Base-by-base conservation (phyloP, 148 eudicot genomes). In the Oxyria digyna region DNA sequence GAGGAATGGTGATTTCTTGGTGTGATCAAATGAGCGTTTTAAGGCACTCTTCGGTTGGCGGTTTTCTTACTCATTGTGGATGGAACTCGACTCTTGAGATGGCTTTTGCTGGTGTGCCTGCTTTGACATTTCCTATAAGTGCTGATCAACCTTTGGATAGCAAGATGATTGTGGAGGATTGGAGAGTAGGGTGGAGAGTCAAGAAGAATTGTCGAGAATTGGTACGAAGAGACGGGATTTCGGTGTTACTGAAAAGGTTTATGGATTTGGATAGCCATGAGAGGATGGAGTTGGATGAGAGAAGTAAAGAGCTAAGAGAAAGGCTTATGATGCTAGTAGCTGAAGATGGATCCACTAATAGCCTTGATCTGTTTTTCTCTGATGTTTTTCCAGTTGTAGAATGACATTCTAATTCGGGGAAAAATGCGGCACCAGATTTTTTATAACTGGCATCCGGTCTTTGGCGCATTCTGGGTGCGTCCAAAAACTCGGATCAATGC, bases 1-100 rank as follows among this genome's bases (percentile, higher is more conserved):
- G 24, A 40, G 49, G 59, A 43, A 70, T 67, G 52, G 82, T 83
- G 87, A 40, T 83, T 78, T 42, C 87, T 80, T 67, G 52, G 82
- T 83, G 87, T 49, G 87, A 80, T 42, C 87, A 83, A 45, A 40
- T 78, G 69, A 78, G 49, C 62, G 87, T 83, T 3, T 42, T 83
- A 35, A 63, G 66, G n/a, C 87, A 80, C 43, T 9, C 71, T 0
- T 78, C 82, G 4, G 46, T 83, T 0, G 82, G 84, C 0, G 87
- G 87, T 0, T 83, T 83, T 63, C 67, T 76, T 49, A 67, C 75
- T 17, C 81, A 83, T 27, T 78, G 79, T n/a, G 81, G 86, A 7
- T 73, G 80, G 79, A 83, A 78, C 46, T 75, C 84, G 4, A 70
- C 78, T 4, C 17, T 73, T 27, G 85, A 78, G 48, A 68, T 72